Conservation (phyloP, 2,329 filamentous ascomycete species). For the Fonsecaea monophora region DNA sequence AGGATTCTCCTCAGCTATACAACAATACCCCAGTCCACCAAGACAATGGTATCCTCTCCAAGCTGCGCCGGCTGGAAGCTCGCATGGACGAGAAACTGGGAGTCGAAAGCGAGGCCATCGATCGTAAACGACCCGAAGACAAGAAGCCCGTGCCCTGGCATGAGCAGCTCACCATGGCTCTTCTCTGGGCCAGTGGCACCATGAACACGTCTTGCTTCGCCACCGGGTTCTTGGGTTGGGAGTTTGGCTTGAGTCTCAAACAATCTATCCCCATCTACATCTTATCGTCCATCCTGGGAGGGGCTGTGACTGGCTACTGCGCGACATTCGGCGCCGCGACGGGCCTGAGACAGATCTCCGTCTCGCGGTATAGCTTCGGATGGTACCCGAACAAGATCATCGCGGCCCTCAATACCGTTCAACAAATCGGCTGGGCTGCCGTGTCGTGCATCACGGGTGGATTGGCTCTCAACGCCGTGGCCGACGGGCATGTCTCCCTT, state of each 20-base stretch:
- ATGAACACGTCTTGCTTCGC: constrained; percentile 52
- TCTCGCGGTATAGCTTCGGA: constrained; percentile 43
- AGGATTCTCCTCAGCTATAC: constrained; percentile 25
- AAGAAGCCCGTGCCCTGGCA: constrained; percentile 50
- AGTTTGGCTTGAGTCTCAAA: constrained; percentile 41
- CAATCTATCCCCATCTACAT: constrained; percentile 40
- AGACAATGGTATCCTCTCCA: constrained; percentile 34
- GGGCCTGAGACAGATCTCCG: constrained; percentile 43
- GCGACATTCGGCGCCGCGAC: constrained; percentile 49
- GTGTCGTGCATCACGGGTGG: constrained; percentile 46
- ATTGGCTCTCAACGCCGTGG: constrained; percentile 45
- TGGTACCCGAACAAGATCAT: constrained; percentile 43
- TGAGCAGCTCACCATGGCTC: constrained; percentile 50
- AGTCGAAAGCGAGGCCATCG: constrained; percentile 58
- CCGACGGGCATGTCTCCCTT: constrained; percentile 43
- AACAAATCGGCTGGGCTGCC: constrained; percentile 43
- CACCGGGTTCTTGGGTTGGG: constrained; percentile 41
- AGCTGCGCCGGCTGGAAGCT: constrained; percentile 45
- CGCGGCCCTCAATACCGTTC: constrained; percentile 41
- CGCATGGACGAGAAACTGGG: constrained; percentile 55
- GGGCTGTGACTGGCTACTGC: constrained; percentile 35
- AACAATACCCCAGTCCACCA: constrained; percentile 31
- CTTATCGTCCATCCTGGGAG: constrained; percentile 40
- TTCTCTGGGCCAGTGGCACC: constrained; percentile 54
- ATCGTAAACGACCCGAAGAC: constrained; percentile 54